Percentiles rank a stretch among this genome's conserved stretches.
Conservation (phyloP, 768 basidiomycete species). For the Rhodotorula kratochvilovae region DNA sequence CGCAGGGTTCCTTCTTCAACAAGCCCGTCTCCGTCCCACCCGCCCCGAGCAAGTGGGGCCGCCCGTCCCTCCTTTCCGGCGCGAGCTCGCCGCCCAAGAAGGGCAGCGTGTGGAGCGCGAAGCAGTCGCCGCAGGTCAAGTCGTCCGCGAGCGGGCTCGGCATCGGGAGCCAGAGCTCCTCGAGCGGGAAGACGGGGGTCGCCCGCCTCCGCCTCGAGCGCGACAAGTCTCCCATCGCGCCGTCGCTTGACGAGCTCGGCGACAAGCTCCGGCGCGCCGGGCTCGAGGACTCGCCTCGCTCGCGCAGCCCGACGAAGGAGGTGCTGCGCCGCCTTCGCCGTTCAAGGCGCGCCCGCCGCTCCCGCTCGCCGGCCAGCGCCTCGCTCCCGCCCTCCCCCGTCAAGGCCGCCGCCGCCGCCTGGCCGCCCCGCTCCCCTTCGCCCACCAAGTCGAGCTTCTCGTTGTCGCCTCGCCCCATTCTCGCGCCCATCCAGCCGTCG, state of each 20-base stretch:
- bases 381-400: neutral
- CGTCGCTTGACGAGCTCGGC: conserved; percentile 27
- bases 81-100: neutral
- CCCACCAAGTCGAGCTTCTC: neutral
- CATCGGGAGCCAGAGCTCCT: neutral
- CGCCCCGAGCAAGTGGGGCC: conserved; percentile 29
- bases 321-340: neutral
- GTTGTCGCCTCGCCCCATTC: neutral
- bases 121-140: neutral
- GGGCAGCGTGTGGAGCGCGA: conserved; percentile 10
- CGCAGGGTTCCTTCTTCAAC: conserved; percentile 8
- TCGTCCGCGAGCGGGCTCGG: neutral
- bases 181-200: neutral
- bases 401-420: neutral
- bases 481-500: neutral
- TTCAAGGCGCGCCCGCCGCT: neutral
- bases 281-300: neutral
- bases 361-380: neutral
- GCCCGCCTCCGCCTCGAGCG: conserved; percentile 19
- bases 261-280: conserved; percentile 20
- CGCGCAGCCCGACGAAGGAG: neutral
- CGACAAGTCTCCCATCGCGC: conserved; percentile 24
- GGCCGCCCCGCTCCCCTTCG: neutral
- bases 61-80: conserved; percentile 1
- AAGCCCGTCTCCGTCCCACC: conserved; percentile 5